A percentile compares a stretch with the other conserved stretches of the same genome.
phyloP scores from a whole-genome alignment of 371 early-diverging fungal species.

The Thermomucor indicae-seudaticae region DNA sequence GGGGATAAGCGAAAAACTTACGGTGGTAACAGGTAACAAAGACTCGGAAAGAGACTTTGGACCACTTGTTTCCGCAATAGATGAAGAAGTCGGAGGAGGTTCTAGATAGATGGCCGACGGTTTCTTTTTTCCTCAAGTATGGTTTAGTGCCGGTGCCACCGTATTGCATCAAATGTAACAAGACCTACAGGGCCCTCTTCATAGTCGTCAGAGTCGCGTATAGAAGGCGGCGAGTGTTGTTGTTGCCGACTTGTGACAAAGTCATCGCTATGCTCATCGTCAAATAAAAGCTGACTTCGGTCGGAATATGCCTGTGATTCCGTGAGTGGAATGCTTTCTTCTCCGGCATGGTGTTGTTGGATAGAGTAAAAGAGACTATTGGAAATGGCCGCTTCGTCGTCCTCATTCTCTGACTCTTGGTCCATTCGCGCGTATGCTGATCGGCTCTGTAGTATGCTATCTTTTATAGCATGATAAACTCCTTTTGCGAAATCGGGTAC shows the following conservation, averaged over 20 bases:
- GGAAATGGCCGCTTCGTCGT: slow-evolving; percentile 18
- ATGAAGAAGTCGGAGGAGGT: no score
- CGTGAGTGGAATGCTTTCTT: slow-evolving; percentile 42
- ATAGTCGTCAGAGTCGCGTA: slow-evolving; percentile 19
- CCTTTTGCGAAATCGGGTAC: slow-evolving; percentile 12
- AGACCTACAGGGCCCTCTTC: slow-evolving; percentile 26
- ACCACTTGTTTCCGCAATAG: no score
- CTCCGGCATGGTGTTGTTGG: slow-evolving; percentile 24
- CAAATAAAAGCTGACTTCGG: slow-evolving; percentile 40
- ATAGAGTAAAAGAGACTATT: slow-evolving; percentile 41
- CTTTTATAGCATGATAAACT: slow-evolving; percentile 17
- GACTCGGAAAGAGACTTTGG: slow-evolving; percentile 34
- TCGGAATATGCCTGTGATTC: slow-evolving; percentile 42
- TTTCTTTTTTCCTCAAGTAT: no score
- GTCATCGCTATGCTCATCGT: slow-evolving; percentile 16
- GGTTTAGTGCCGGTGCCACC: no score
- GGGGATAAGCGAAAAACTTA: no score
- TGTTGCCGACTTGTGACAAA: slow-evolving; percentile 6
- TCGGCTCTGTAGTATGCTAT: slow-evolving; percentile 23
- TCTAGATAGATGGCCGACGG: slow-evolving; percentile 58
- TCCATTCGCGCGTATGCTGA: slow-evolving; percentile 41
- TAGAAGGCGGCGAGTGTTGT: no score
- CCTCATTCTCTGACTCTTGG: slow-evolving; percentile 38
- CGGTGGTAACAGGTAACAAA: slow-evolving; percentile 37
- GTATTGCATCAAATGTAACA: no score